Conservation (phyloP, 176 grass and related monocot genomes). For the Tillandsia leiboldiana region DNA sequence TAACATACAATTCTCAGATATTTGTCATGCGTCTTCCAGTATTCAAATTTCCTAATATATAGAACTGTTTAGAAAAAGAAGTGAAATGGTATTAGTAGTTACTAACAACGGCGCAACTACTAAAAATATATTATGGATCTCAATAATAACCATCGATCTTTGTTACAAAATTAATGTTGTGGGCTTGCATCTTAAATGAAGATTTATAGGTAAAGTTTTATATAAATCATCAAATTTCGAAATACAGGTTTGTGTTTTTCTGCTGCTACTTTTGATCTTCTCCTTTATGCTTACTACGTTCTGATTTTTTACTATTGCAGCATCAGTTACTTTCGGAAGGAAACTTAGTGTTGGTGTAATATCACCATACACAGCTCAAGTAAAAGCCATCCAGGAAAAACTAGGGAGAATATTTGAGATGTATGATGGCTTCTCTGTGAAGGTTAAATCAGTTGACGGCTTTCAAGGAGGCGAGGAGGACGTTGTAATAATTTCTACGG, state of each 20-base stretch:
- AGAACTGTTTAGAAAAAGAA: too few relatives aligned
- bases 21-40: too few relatives aligned
- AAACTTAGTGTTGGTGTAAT: constrained; percentile 52
- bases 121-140: too few relatives aligned
- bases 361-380: constrained; percentile 51
- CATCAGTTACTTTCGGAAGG: constrained; percentile 29
- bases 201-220: background rate
- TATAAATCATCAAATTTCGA: background rate
- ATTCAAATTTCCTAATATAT: too few relatives aligned
- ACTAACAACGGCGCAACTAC: too few relatives aligned
- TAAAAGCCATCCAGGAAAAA: constrained; percentile 42
- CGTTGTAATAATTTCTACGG: constrained; percentile 51
- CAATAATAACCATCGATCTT: too few relatives aligned
- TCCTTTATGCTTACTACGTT: background rate
- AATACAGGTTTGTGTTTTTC: too few relatives aligned
- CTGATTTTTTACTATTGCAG: background rate
- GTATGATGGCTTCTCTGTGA: constrained; percentile 25
- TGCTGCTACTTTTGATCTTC: too few relatives aligned
- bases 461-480: constrained; percentile 79
- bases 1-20: too few relatives aligned
- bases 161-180: too few relatives aligned
- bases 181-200: too few relatives aligned
- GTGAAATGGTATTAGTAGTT: too few relatives aligned
- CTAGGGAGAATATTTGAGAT: constrained; percentile 14
- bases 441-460: constrained; percentile 70